Base-by-base conservation (phyloP, 805 yeast species). In the Yarrowia sp. region DNA sequence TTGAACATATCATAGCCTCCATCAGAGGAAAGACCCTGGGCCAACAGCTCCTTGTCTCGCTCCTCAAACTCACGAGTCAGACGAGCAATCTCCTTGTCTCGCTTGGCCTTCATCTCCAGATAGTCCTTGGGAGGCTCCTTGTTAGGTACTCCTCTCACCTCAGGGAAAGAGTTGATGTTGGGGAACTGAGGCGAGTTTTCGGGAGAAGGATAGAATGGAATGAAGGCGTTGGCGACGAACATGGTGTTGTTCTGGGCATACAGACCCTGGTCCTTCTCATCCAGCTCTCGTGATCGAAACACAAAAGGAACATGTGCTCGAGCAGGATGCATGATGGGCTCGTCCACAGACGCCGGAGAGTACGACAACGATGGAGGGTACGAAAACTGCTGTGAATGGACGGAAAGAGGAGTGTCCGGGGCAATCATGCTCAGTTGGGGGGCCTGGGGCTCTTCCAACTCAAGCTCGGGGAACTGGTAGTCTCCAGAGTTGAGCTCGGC, bases 261-360 rank as follows among this genome's bases (percentile, higher is more conserved):
- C 26, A 54, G 35, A 8, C 26, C 44, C 8, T 54, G 24, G 35
- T 54, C 61, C 46, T 54, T 54, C 26, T 54, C 46, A 26, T 54
- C 61, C 7, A 54, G 26, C 24, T 54, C 61, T 7, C 61, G 46
- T 11, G 61, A 54, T 17, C 63, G 40, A n/a, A 41, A 58, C 19
- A 58, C 51, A 30, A 58, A 58, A 2, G 63, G 63, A 21, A 41
- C 33, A 12, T 58, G 51, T 3, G 63, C 51, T 14, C 41, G 28
- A 17, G 63, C 51, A n/a, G 63, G 63, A 32, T 58, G 63, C 49
- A 58, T 58, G 51, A 58, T 43, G 32, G 63, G 49, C 32, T 58
- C 63, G 4, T 58, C 63, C 40, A 58, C 7, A 16, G 63, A 58
- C 1, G 63, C 49, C 2, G 63, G 51, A 12, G 51, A 58, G 32